Conservation (phyloP, 495 filamentous ascomycete species). For the Trichoderma reesei region DNA sequence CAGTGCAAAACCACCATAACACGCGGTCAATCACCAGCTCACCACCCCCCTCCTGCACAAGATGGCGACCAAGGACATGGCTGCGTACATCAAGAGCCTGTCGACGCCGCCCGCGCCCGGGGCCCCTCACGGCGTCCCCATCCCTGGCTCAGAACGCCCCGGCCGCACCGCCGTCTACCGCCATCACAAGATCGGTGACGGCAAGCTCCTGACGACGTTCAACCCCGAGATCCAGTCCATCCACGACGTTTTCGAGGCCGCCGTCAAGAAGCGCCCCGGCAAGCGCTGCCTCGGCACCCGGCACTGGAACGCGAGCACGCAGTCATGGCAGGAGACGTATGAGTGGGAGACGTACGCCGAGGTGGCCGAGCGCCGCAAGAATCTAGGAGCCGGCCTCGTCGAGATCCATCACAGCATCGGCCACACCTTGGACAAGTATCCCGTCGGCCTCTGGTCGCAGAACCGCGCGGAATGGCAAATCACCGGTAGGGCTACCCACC, state of each 20-base stretch:
- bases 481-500: slow-evolving; percentile 45
- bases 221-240: slow-evolving; percentile 63
- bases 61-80: slow-evolving; percentile 27
- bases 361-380: slow-evolving; percentile 67
- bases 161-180: slow-evolving; percentile 72
- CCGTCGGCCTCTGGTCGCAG: slow-evolving; percentile 87
- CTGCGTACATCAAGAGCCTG: slow-evolving; percentile 32
- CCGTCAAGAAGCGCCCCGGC: slow-evolving; percentile 45
- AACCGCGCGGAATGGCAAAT: slow-evolving; percentile 98
- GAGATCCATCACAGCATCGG: slow-evolving; percentile 68
- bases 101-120: slow-evolving; percentile 48
- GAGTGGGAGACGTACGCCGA: slow-evolving; percentile 77
- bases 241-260: slow-evolving; percentile 73
- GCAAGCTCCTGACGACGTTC: slow-evolving; percentile 57
- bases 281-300: slow-evolving; percentile 70
- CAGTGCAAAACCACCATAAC: not conserved
- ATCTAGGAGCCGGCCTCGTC: slow-evolving; percentile 79
- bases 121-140: slow-evolving; percentile 51
- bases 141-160: slow-evolving; percentile 63
- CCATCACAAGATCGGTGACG: slow-evolving; percentile 66
- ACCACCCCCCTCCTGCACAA: not conserved
- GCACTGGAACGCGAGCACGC: slow-evolving; percentile 64
- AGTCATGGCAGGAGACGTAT: slow-evolving; percentile 64
- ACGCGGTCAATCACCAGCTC: not conserved
- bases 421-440: slow-evolving; percentile 59